Percentiles rank a stretch among this genome's conserved stretches.
Evolutionary conservation across 768 basidiomycete genomes (phyloP).

Genomic region (Leucocoprinus sp.): DNA sequence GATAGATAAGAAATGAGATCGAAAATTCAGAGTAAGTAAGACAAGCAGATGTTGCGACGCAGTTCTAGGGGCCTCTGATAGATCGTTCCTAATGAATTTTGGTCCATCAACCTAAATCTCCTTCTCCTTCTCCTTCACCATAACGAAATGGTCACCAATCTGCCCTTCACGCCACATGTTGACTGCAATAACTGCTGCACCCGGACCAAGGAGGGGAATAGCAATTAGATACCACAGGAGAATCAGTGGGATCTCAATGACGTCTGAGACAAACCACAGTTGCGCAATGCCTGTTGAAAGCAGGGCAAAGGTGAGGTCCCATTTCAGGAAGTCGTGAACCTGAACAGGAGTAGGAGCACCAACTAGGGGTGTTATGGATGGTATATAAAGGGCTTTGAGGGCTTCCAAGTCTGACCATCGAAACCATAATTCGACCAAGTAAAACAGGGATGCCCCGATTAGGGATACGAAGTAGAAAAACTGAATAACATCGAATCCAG

Average conservation of each 20-base stretch:
- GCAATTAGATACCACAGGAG: constrained; percentile 36
- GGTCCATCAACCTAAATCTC: constrained; percentile 1
- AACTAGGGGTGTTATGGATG: constrained; percentile 23
- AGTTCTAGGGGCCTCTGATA: too few species aligned
- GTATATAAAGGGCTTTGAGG: constrained; percentile 28
- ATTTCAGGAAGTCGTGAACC: constrained; percentile 39
- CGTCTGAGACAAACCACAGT: constrained; percentile 38
- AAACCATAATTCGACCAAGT: constrained; percentile 33
- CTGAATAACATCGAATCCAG: constrained; percentile 30
- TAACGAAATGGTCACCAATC: constrained; percentile 5
- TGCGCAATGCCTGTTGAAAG: constrained; percentile 33
- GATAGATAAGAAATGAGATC: too few species aligned
- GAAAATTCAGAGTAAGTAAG: too few species aligned
- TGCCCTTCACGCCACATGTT: constrained; percentile 41
- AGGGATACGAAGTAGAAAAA: constrained; percentile 32
- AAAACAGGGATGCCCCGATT: constrained; percentile 33
- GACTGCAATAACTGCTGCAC: constrained; percentile 40
- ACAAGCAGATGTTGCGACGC: too few species aligned
- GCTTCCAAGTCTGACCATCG: constrained; percentile 22
- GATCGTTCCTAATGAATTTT: too few species aligned
- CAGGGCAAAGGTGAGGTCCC: constrained; percentile 37
- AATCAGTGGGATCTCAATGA: constrained; percentile 24
- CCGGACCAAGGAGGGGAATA: constrained; percentile 37
- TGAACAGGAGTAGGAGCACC: constrained; percentile 20
- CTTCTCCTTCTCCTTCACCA: constrained; percentile 8